A percentile compares a stretch with the other conserved stretches of the same genome.
Evolutionary conservation across 495 filamentous ascomycete genomes (phyloP).

Genomic region (Penicillium lagena): DNA sequence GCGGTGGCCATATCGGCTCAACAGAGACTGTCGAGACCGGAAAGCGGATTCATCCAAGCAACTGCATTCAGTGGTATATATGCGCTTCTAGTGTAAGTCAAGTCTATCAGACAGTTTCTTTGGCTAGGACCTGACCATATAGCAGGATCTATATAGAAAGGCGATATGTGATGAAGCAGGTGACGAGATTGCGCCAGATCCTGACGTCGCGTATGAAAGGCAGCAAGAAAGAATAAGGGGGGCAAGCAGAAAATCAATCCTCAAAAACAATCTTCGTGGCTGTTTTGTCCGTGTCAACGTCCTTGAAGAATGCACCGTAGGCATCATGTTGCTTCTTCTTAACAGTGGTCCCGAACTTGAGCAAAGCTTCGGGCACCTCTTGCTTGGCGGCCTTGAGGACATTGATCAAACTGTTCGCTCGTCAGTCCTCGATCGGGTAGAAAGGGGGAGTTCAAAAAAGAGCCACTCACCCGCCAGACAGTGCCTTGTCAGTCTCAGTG

Average conservation of each 20-base stretch:
- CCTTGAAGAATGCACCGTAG: constrained; percentile 91
- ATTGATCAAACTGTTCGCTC: constrained; percentile 63
- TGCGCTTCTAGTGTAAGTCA: constrained; percentile 53
- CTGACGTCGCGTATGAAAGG: constrained; percentile 13
- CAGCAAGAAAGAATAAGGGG: constrained; percentile 11
- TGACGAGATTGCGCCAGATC: constrained; percentile 30
- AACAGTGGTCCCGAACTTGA: constrained; percentile 96
- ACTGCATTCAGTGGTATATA: constrained; percentile 48
- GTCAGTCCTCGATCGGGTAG: constrained; percentile 7
- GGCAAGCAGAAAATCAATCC: constrained; percentile 37
- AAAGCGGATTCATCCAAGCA: constrained; percentile 42
- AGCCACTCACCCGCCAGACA: constrained; percentile 69
- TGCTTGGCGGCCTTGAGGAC: constrained; percentile 87
- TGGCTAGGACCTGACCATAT: constrained; percentile 6
- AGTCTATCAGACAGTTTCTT: background rate
- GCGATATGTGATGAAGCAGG: constrained; percentile 46
- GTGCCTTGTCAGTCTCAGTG: constrained; percentile 86
- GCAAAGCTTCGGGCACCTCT: constrained; percentile 74
- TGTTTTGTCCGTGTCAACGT: constrained; percentile 66
- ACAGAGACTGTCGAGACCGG: constrained; percentile 7
- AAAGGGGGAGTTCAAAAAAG: constrained; percentile 2
- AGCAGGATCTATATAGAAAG: constrained; percentile 55
- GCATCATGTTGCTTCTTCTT: constrained; percentile 95
- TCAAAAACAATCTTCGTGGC: constrained; percentile 93
- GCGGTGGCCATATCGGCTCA: constrained; percentile 18